Percentiles rank a stretch among this genome's conserved stretches.
Conservation (phyloP, 1,284 basidiomycete genomes). For the Inonotus obliquus region DNA sequence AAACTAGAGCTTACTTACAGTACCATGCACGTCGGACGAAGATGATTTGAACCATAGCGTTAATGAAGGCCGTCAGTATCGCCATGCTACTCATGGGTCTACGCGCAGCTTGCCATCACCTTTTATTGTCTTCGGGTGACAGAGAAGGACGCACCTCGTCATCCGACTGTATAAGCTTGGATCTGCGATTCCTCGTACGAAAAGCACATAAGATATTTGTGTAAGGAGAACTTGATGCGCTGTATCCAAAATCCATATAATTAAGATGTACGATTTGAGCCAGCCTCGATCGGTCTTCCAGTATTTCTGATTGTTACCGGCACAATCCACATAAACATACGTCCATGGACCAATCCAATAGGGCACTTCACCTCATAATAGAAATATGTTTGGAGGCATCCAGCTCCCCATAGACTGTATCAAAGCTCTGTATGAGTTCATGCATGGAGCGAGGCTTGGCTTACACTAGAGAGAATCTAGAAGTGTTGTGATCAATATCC, state of each 20-base stretch:
- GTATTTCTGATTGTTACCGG: neutral
- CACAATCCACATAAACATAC: too few species aligned
- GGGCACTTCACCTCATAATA: neutral
- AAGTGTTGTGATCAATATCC: neutral
- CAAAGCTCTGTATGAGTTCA: neutral
- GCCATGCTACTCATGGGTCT: neutral
- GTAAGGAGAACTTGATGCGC: neutral
- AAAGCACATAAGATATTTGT: neutral
- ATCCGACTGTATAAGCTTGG: neutral
- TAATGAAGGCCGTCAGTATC: neutral
- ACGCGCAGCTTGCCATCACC: too few species aligned
- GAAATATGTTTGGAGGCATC: neutral
- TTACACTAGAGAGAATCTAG: neutral
- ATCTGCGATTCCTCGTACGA: neutral
- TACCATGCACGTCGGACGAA: neutral
- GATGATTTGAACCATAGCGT: neutral
- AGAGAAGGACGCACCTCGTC: neutral
- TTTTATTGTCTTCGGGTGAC: too few species aligned
- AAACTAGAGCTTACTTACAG: neutral
- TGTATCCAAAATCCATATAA: neutral
- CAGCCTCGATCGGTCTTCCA: neutral
- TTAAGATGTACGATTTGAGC: neutral
- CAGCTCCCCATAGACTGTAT: neutral
- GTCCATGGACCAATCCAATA: too few species aligned
- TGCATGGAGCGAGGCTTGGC: neutral